Evolutionary conservation across 2,329 filamentous ascomycete genomes (phyloP).

Genomic region (Falciphora oryzae): DNA sequence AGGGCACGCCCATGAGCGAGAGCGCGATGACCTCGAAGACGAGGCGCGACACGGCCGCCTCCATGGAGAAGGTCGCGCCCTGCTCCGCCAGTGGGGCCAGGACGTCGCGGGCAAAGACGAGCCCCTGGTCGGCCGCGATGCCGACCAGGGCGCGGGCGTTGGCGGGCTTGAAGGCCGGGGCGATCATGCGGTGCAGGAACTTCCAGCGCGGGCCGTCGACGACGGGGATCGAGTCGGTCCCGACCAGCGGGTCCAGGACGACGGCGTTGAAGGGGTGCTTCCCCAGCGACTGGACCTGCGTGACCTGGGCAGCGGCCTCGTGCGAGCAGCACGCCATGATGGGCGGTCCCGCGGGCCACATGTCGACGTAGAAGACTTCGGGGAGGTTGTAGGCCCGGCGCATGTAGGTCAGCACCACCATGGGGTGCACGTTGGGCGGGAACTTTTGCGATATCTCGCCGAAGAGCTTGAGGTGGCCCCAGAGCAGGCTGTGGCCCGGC

Average conservation of each 20-base stretch:
- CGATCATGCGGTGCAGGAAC: slow-evolving; percentile 26
- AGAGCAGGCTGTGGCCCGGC: slow-evolving; percentile 3
- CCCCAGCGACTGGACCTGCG: background rate
- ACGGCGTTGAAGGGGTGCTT: background rate
- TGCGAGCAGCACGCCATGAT: slow-evolving; percentile 16
- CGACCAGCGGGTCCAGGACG: slow-evolving; percentile 19
- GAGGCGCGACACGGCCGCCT: slow-evolving; percentile 22
- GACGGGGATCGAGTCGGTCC: slow-evolving; percentile 27
- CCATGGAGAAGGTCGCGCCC: slow-evolving; percentile 21
- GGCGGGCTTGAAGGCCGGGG: slow-evolving; percentile 29
- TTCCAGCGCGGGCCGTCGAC: slow-evolving; percentile 34
- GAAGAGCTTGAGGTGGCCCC: slow-evolving; percentile 7
- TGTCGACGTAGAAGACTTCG: slow-evolving; percentile 14
- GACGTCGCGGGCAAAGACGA: slow-evolving; percentile 20
- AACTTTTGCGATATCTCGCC: slow-evolving; percentile 1
- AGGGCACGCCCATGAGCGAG: background rate
- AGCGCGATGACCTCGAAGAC: slow-evolving; percentile 21
- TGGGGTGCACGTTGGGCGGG: slow-evolving; percentile 6
- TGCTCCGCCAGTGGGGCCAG: slow-evolving; percentile 14
- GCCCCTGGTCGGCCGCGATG: slow-evolving; percentile 24
- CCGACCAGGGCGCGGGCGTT: slow-evolving; percentile 29
- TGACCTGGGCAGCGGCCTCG: slow-evolving; percentile 14
- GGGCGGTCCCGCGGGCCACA: slow-evolving; percentile 15
- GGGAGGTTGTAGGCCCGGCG: slow-evolving; percentile 1
- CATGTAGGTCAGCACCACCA: slow-evolving; percentile 2